Conservation (phyloP, 495 filamentous ascomycete genomes). For the Xylaria grammica region DNA sequence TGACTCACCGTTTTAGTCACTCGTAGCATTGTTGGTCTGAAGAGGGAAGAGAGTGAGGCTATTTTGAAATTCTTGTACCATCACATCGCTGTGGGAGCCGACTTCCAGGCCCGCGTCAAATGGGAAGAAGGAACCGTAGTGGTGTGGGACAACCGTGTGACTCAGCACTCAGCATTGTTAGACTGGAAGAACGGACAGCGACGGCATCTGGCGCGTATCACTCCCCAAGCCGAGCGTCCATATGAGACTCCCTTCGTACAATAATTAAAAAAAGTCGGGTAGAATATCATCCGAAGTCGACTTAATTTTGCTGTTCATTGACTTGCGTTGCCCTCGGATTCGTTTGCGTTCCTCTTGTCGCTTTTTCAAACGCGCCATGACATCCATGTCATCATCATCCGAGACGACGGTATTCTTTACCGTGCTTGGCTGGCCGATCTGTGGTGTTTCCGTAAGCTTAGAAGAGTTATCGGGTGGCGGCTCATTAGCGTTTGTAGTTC, state of each 20-base stretch:
- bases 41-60: conserved; percentile 78
- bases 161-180: conserved; percentile 75
- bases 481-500: neutral
- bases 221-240: conserved; percentile 80
- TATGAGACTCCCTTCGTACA: conserved; percentile 67
- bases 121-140: conserved; percentile 86
- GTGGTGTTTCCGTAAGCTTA: neutral
- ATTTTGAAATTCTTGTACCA: conserved; percentile 88
- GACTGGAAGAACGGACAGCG: conserved; percentile 82
- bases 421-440: neutral
- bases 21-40: conserved; percentile 72
- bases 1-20: conserved; percentile 56
- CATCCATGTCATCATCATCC: conserved; percentile 22
- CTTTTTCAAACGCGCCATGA: conserved; percentile 30
- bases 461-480: neutral
- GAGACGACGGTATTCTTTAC: conserved; percentile 7
- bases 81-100: conserved; percentile 79
- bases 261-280: conserved; percentile 35
- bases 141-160: conserved; percentile 88
- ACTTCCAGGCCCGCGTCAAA: conserved; percentile 87
- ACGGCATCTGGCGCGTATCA: conserved; percentile 81
- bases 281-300: conserved; percentile 30
- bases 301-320: conserved; percentile 21
- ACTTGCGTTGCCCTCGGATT: conserved; percentile 30
- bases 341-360: conserved; percentile 34